Conservation (phyloP, 805 yeast species). For the Ogataea populi-albae region DNA sequence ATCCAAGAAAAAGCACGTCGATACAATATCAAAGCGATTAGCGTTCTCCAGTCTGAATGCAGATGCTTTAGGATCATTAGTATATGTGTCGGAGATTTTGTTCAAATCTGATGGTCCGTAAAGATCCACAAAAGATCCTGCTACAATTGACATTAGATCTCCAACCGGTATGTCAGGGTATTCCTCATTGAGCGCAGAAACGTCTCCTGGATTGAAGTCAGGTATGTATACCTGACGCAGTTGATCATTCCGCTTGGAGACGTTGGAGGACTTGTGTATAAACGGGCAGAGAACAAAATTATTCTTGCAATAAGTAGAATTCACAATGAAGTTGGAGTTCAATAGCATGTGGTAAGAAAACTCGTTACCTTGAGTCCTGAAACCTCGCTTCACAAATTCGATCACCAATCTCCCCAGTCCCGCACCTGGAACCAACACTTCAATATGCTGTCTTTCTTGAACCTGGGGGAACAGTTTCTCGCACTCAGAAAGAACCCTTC, state of each 20-base stretch:
- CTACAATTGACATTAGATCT: conserved; percentile 64
- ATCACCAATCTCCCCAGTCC: conserved; percentile 60
- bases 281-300: conserved; percentile 49
- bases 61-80: conserved; percentile 37
- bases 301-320: conserved; percentile 40
- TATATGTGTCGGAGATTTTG: conserved; percentile 34
- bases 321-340: conserved; percentile 52
- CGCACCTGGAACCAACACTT: conserved; percentile 60
- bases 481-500: conserved; percentile 36
- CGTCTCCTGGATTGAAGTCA: conserved; percentile 44
- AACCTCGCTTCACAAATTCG: conserved; percentile 54
- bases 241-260: conserved; percentile 44
- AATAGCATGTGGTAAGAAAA: conserved; percentile 63
- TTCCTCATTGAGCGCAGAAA: conserved; percentile 31
- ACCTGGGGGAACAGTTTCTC: conserved; percentile 38
- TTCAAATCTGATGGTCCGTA: conserved; percentile 49
- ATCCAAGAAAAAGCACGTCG: conserved; percentile 62
- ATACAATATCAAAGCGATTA: conserved; percentile 42
- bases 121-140: conserved; percentile 69
- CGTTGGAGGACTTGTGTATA: conserved; percentile 50
- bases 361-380: conserved; percentile 65
- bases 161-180: conserved; percentile 41
- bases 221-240: conserved; percentile 52
- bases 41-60: conserved; percentile 42
- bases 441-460: conserved; percentile 34